These are phyloP conservation scores for Madurella mycetomatis DNA, from an alignment of 2,329 filamentous ascomycete species.

Conservation along the genomic window DNA sequence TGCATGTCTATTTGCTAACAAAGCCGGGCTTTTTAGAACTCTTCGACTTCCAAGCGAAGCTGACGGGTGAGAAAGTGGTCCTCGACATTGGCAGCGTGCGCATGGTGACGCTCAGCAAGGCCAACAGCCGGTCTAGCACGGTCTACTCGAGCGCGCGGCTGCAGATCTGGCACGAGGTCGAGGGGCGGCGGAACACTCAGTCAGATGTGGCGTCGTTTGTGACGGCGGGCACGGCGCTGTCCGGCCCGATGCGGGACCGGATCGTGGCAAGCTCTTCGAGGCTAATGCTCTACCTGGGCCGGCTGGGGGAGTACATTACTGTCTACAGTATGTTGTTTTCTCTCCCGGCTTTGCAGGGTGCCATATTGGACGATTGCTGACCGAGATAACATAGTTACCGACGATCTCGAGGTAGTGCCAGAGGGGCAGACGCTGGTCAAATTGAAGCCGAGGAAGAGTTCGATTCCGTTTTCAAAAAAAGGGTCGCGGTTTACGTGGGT, in stretches of 20 bases:
- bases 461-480: conserved; percentile 22
- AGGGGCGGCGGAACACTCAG: conserved; percentile 16
- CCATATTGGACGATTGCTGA: not conserved
- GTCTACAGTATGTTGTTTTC: conserved; percentile 22
- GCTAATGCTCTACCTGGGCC: conserved; percentile 27
- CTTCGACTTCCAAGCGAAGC: conserved; percentile 28
- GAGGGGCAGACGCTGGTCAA: conserved; percentile 27
- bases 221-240: conserved; percentile 28
- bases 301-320: conserved; percentile 29
- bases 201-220: conserved; percentile 27
- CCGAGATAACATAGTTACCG: conserved; percentile 21
- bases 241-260: conserved; percentile 26
- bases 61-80: conserved; percentile 29
- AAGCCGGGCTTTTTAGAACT: conserved; percentile 17
- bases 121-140: conserved; percentile 21
- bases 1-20: not conserved
- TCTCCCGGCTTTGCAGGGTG: too few species aligned
- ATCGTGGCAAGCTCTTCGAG: conserved; percentile 23
- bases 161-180: conserved; percentile 30
- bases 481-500: conserved; percentile 25
- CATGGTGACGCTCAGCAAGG: conserved; percentile 22
- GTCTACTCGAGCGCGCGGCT: conserved; percentile 27
- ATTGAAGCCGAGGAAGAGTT: conserved; percentile 27
- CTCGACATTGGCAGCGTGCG: conserved; percentile 29
- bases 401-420: conserved; percentile 27